These are phyloP conservation scores for Rosa lucieae DNA, from an alignment of 306 rosid species.

Conservation along the genomic window DNA sequence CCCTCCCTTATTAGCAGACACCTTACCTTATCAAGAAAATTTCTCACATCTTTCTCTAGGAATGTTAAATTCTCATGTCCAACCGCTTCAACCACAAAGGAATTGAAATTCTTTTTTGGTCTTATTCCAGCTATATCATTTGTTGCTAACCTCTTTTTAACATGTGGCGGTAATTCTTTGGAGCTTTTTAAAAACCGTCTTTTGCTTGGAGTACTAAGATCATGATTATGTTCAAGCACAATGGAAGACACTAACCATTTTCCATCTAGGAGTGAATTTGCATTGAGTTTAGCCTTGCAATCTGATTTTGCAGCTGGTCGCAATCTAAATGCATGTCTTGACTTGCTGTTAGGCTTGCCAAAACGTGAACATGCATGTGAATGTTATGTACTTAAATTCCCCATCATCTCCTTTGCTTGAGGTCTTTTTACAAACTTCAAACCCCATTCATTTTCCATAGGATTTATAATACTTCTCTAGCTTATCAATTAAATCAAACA, in stretches of 20 bases:
- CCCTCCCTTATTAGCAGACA: background rate
- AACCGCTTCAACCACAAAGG: background rate
- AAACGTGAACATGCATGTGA: background rate
- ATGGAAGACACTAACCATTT: background rate
- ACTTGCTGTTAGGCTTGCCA: background rate
- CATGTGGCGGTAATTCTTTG: background rate
- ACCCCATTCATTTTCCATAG: background rate
- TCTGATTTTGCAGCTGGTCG: background rate
- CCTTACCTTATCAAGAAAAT: background rate
- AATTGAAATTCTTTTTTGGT: background rate
- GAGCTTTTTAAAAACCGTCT: background rate
- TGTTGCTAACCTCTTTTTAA: background rate
- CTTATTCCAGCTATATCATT: conserved; percentile 5
- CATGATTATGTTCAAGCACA: conserved; percentile 1
- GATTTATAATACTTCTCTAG: background rate
- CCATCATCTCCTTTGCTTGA: background rate
- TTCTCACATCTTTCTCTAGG: background rate
- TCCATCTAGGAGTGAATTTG: background rate
- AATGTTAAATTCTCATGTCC: background rate
- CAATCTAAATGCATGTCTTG: too few species aligned
- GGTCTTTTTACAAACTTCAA: background rate
- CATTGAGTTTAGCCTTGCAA: background rate
- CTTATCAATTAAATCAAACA: background rate
- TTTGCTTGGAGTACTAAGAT: conserved; percentile 1
- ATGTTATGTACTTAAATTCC: background rate